A percentile compares a stretch with the other conserved stretches of the same genome.
These are phyloP conservation scores for Zalaria obscura DNA, from an alignment of 2,329 filamentous ascomycete species.

Conservation along the genomic window DNA sequence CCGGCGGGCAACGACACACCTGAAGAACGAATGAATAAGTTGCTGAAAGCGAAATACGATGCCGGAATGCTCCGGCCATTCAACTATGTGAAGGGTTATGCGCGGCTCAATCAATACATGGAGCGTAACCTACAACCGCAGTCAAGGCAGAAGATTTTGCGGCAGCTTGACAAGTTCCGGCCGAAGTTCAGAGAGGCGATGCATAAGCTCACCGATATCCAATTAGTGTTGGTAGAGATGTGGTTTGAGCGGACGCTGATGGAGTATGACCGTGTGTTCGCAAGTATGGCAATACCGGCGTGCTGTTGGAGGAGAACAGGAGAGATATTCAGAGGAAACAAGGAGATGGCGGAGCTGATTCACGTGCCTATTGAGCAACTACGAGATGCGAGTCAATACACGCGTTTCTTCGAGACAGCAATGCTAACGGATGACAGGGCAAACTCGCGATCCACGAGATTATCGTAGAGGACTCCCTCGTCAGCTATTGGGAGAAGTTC, in stretches of 20 bases:
- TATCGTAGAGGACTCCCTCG: conserved; percentile 83
- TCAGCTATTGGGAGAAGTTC: conserved; percentile 98
- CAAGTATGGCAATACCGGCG: conserved; percentile 95
- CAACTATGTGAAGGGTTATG: conserved; percentile 96
- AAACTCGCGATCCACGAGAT: conserved; percentile 94
- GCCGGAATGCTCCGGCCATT: conserved; percentile 90
- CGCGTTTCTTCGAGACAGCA: background rate
- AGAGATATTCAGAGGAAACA: conserved; percentile 94
- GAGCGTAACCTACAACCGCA: conserved; percentile 70
- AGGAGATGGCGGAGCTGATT: conserved; percentile 96
- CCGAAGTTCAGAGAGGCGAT: conserved; percentile 95
- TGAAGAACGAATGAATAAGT: conserved; percentile 87
- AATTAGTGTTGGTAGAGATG: conserved; percentile 93
- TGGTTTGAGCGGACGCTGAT: conserved; percentile 96
- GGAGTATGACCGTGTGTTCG: conserved; percentile 97
- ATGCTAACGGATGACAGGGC: conserved; percentile 43
- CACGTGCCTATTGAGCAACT: conserved; percentile 81
- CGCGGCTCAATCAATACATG: conserved; percentile 78
- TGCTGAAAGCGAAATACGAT: conserved; percentile 90
- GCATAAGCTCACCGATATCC: conserved; percentile 80
- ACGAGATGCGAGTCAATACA: conserved; percentile 59
- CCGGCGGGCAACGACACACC: conserved; percentile 76
- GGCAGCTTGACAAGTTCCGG: conserved; percentile 82
- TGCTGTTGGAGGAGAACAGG: conserved; percentile 95
- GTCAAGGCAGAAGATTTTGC: conserved; percentile 80